Conservation (phyloP, 192 early-diverging fungal species). For the Backusella tarrabulga region DNA sequence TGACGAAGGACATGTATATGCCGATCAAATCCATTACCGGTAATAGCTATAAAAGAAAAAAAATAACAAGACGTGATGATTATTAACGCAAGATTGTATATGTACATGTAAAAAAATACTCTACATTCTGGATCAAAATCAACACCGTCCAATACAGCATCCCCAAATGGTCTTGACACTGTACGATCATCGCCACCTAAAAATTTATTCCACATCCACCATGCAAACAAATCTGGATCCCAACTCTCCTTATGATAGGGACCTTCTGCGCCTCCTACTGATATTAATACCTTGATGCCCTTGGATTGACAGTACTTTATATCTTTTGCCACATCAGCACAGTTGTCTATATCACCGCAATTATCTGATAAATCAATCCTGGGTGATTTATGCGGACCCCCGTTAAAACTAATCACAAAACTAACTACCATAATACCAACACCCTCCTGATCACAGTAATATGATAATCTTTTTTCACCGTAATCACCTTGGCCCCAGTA, state of each 20-base stretch:
- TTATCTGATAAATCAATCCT: conserved; percentile 24
- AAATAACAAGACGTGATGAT: background rate
- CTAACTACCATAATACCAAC: conserved; percentile 24
- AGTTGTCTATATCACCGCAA: conserved; percentile 30
- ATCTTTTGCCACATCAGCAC: conserved; percentile 52
- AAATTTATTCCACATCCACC: conserved; percentile 47
- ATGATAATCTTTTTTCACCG: conserved; percentile 15
- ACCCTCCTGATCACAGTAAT: conserved; percentile 27
- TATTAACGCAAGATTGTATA: conserved; percentile 35
- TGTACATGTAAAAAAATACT: conserved; percentile 23
- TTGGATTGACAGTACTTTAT: conserved; percentile 62
- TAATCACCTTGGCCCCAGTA: conserved; percentile 33
- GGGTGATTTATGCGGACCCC: conserved; percentile 18
- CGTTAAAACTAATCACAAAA: conserved; percentile 24
- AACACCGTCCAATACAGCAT: conserved; percentile 69
- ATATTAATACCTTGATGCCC: conserved; percentile 58
- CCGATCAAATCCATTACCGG: conserved; percentile 19
- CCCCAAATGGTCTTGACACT: conserved; percentile 63
- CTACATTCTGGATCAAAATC: conserved; percentile 69
- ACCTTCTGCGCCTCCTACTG: conserved; percentile 62
- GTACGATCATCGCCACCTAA: conserved; percentile 52
- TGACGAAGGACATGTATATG: conserved; percentile 29
- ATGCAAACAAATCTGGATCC: conserved; percentile 27
- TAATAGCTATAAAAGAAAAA: background rate
- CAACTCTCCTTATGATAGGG: conserved; percentile 29